Base-by-base conservation (phyloP, 2,329 filamentous ascomycete genomes). In the Pyricularia sp. region DNA sequence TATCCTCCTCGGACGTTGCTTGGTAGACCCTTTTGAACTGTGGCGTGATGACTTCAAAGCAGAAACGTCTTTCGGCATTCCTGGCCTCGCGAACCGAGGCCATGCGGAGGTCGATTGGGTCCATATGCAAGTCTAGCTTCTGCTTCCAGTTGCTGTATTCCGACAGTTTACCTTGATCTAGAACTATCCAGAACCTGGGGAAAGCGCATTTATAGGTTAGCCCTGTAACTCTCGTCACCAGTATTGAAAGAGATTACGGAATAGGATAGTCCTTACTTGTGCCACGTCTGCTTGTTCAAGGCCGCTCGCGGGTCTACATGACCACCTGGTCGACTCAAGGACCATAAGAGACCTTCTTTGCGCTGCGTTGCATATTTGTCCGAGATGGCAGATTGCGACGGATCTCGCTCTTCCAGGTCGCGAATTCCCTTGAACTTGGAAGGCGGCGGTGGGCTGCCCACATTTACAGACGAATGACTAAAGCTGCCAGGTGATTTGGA, bases 131-230 rank as follows among this genome's bases (percentile, higher is more conserved):
- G 78, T 99, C 95, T 28, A 99, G 86, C 77, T 89, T 94, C 77
- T 99, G 93, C 80, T 99, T 99, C 95, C 95, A 99, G 78, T 99
- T 98, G 77, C 94, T 97, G 79, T 99, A 99, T 77, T 99, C 95
- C 1, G 94, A 97, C 20, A 99, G 85, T 77, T 95, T 97, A 28
- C 95, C 95, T 79, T 97, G 94, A 77, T 98, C 96, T 64, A 99
- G 84, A 2, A 99, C 95, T 72, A 99, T 96, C 95, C 95, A 99
- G 80, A 98, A 99, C 76, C 93, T 96, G 74, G 3, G 4, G 1
- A 30, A 20, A 26, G 3, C 0, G 12, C 25, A 28, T 2, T 5
- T 1, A 17, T 28, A 17, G 14, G 59, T 63, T 63, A 63, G 12
- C 26, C 25, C 5, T 3, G 11, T 26, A 68, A 23, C 9, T 50